Evolutionary conservation across 129 eudicot species (phyloP).

Genomic region (Flaveria trinervia): DNA sequence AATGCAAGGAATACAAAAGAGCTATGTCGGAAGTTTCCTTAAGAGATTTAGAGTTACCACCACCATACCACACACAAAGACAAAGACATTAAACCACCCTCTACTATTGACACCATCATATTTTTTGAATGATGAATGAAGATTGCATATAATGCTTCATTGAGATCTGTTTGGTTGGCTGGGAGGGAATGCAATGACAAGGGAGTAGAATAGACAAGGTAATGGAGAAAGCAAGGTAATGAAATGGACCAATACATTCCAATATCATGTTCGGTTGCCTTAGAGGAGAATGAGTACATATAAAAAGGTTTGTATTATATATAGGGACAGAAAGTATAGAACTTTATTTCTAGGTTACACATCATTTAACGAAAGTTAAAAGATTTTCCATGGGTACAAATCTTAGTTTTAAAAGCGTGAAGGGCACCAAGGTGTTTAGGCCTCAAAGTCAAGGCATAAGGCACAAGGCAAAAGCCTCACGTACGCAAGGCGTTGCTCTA

Average conservation of each 20-base stretch:
- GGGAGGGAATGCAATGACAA: neutral
- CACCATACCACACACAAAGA: neutral
- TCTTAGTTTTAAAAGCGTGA: neutral
- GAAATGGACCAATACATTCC: neutral
- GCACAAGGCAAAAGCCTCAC: no score
- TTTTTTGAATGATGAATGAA: neutral
- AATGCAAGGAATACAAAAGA: constrained; percentile 24
- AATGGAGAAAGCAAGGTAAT: neutral
- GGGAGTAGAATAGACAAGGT: neutral
- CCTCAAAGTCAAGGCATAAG: no score
- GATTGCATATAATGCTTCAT: neutral
- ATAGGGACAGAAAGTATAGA: neutral
- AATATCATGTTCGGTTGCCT: neutral
- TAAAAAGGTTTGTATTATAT: neutral
- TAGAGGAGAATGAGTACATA: neutral
- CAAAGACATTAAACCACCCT: neutral
- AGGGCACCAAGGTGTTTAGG: no score
- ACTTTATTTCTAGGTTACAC: neutral
- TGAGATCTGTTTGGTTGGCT: neutral
- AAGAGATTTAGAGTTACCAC: constrained; percentile 1
- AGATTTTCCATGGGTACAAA: neutral
- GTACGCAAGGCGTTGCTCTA: no score
- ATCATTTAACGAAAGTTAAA: neutral
- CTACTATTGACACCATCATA: neutral
- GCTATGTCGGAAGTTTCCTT: constrained; percentile 10